These are phyloP conservation scores for Physaria fendleri DNA, from an alignment of 345 rosid genomes.

Conservation along the genomic window DNA sequence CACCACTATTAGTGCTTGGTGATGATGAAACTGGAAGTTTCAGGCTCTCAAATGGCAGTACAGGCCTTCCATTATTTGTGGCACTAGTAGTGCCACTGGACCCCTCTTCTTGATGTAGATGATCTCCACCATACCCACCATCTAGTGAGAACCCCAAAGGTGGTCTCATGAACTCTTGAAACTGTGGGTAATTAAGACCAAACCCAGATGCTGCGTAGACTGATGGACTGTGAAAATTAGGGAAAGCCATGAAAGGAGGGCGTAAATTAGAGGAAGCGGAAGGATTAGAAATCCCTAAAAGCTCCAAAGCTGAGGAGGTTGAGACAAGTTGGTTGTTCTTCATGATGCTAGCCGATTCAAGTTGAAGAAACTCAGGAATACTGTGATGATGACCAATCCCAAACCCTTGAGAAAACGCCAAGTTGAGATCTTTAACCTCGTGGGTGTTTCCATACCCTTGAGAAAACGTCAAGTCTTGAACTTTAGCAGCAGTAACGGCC, in stretches of 20 bases:
- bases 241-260: constrained; percentile 25
- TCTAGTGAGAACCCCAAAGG: constrained; percentile 28
- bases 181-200: constrained; percentile 26
- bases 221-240: constrained; percentile 12
- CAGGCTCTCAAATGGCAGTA: constrained; percentile 28
- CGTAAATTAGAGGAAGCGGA: neutral
- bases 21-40: constrained; percentile 29
- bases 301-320: constrained; percentile 51
- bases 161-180: constrained; percentile 35
- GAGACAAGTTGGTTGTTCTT: constrained; percentile 28
- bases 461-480: constrained; percentile 50
- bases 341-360: constrained; percentile 12
- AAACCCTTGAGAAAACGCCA: constrained; percentile 49
- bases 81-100: neutral
- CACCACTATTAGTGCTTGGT: constrained; percentile 25
- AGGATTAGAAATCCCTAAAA: constrained; percentile 51
- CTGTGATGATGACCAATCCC: constrained; percentile 28
- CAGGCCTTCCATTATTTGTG: constrained; percentile 18
- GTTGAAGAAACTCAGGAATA: constrained; percentile 53
- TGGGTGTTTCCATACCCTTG: constrained; percentile 36
- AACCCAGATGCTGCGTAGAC: constrained; percentile 19
- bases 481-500: constrained; percentile 40
- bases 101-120: constrained; percentile 21
- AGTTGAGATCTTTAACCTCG: constrained; percentile 72
- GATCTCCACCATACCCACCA: constrained; percentile 20